Evolutionary conservation across 768 basidiomycete species (phyloP), one percentile per base, ranked within the genome.

Genomic region (Ramaria sp.): DNA sequence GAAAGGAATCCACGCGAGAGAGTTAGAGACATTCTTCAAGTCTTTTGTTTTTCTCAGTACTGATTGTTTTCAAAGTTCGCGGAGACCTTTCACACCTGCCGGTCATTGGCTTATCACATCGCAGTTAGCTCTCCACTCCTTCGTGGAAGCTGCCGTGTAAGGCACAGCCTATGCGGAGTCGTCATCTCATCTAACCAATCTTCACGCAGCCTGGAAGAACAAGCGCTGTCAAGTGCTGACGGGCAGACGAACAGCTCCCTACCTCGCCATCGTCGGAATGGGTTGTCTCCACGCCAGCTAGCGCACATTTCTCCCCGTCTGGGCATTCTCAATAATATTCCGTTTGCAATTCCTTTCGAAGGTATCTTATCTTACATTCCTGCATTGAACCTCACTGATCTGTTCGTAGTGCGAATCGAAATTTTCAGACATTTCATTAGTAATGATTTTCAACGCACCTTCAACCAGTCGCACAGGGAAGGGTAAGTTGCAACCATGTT

Each of bases 261-360:
- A 1, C n/a, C 37, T 20, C 34, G 34, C 11, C 46, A 48, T 20
- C 48, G 46, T 38, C 55, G 55, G 22, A 47, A 22, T 71, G 71
- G 45, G 59, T 63, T 37, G 70, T 76, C 81, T 13, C 86, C 85
- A 63, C 84, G 89, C 5, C 84, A 88, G 61, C 69, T 87, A 43
- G 81, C 86, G 0, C 76, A 81, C 57, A 72, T 97, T 52, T 86
- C 87, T 3, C 95, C 94, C 0, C 82, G 92, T 7, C 77, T 98
- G 2, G 91, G 90, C 2, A 78, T 97, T 27, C 79, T 98, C 53
- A 90, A 97, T 73, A 94, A 97, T 69, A 88, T 98, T 57, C 95
- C 94, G 0, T 96, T 96, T 71, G 83, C 91, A 5, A 87, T 98
- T 56, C 94, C 95, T 0, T 98, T 98, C 71, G 84, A 87, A 52